These are phyloP conservation scores for Massarina eburnea DNA, from an alignment of 2,329 filamentous ascomycete species.

Conservation along the genomic window DNA sequence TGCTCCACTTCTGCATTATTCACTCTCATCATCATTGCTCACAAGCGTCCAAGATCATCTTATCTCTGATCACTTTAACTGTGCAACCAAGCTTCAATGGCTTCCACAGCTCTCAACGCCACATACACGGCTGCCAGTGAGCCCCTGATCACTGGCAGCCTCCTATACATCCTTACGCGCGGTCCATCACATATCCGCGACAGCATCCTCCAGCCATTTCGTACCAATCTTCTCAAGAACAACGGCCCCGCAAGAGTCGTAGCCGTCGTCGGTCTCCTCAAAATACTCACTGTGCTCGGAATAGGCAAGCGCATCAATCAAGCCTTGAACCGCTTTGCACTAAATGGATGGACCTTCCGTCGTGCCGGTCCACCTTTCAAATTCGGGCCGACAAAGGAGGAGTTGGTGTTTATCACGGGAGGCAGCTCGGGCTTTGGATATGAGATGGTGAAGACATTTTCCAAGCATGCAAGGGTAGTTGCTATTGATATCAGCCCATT, in stretches of 20 bases:
- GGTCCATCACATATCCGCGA: conserved; percentile 24
- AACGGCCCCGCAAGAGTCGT: conserved; percentile 24
- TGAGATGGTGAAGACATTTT: too few species aligned
- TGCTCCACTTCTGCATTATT: too few species aligned
- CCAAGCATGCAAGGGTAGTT: too few species aligned
- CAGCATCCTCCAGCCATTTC: conserved; percentile 23
- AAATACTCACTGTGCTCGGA: conserved; percentile 21
- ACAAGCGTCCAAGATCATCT: too few species aligned
- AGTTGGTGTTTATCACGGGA: too few species aligned
- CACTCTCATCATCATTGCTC: too few species aligned
- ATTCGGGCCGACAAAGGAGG: conserved; percentile 24
- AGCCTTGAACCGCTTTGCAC: conserved; percentile 22
- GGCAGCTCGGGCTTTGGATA: too few species aligned
- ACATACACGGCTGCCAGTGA: too few species aligned
- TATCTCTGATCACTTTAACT: too few species aligned
- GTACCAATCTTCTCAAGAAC: conserved; percentile 15
- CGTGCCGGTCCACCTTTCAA: conserved; percentile 24
- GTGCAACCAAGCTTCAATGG: too few species aligned
- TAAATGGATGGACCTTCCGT: conserved; percentile 39
- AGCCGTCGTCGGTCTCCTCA: conserved; percentile 20
- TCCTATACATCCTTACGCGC: conserved; percentile 27
- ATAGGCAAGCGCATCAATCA: conserved; percentile 18
- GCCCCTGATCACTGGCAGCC: conserved; percentile 21
- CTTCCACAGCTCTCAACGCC: too few species aligned
- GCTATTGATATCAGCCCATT: too few species aligned